Evolutionary conservation across 1,284 basidiomycete species (phyloP), one percentile per base, ranked within the genome.

Genomic region (Cystobasidium slooffiae): DNA sequence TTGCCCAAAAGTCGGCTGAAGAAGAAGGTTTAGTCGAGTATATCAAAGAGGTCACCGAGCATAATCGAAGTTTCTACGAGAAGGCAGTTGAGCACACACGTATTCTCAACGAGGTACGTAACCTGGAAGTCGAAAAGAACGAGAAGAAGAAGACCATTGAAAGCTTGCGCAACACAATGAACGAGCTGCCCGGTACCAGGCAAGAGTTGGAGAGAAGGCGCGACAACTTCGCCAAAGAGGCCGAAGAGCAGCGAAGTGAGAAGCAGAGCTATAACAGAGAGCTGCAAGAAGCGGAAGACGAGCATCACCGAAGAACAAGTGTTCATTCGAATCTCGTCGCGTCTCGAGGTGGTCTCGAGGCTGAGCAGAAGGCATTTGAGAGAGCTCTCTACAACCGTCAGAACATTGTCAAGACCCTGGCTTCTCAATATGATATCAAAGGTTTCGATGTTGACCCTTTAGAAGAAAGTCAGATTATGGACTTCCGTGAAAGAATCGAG

Each of bases 41-140:
- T 73, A 90, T 91, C 77, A 87, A 90, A 37, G 83, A 84, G 18
- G 84, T 93, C 51, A 89, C 90, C 59, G 85, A 87, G 56, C 86
- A 89, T 49, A 99, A 99, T 81, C 86, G 89, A 75, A 87, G 88
- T 61, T 92, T 95, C 81, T 90, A 92, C 79, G 90, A 95, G 70
- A 62, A 89, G 61, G 90, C 93, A 1, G 88, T 88, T 18, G 90
- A 90, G 78, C 97, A 97, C 82, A 88, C 91, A 49, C 89, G 94
- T 81, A 87, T 91, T 61, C 93, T 93, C 79, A 84, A 90, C 65
- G 88, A 88, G 75, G 88, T 91, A 20, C 88, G 91, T 75, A 86
- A 85, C 61, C 83, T 94, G 63, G 85, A 90, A 72, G 85, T 88
- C 75, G 87, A 87, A 79, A 91, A 90, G 80, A 84, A 75, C 85